Base-by-base conservation (phyloP, 169 alveolate genomes). In the Cryptosporidium ubiquitum region DNA sequence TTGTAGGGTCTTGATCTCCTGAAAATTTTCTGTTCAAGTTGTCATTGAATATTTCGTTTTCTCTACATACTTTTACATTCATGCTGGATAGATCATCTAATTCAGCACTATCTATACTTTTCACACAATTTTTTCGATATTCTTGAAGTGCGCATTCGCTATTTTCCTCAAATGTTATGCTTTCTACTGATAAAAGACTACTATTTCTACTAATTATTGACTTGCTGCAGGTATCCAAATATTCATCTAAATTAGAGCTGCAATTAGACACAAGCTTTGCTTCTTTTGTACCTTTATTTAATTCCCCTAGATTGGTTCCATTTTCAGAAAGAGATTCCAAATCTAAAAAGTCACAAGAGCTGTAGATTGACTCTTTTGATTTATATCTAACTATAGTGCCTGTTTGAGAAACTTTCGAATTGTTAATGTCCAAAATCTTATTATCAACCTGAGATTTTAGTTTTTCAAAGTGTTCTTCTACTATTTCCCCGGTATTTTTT, bases 171-270 rank as follows among this genome's bases (percentile, higher is more conserved):
- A 73, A 55, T n/a, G 70, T 33, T 20, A 73, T 73, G 55, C 85
- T 73, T 58, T 73, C 85, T 73, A 51, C 31, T 14, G 85, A 73
- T 33, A 18, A 33, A 35, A 40, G 70, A 39, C 55, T 31, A 23
- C 85, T 73, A 33, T 52, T 61, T 14, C 47, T 73, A 35, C 85
- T 73, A 12, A 18, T 33, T 18, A 57, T 4, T 18, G n/a, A 26
- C 49, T 40, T 31, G 55, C 70, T 55, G 6, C 16, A 26, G 5
- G 85, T 47, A 55, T 73, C 85, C 40, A 73, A 39, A 40, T 55
- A 73, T 12, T 73, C 69, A 18, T 73, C 85, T 2, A 37, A 20
- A n/a, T 47, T n/a, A 47, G 55, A 47, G 16, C 12, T 47, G 6
- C 16, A 47, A 47, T 64, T 33, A 29, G 44, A 37, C 18, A 20